Evolutionary conservation across 768 basidiomycete genomes (phyloP).

Genomic region (Lactarius akahatsu): DNA sequence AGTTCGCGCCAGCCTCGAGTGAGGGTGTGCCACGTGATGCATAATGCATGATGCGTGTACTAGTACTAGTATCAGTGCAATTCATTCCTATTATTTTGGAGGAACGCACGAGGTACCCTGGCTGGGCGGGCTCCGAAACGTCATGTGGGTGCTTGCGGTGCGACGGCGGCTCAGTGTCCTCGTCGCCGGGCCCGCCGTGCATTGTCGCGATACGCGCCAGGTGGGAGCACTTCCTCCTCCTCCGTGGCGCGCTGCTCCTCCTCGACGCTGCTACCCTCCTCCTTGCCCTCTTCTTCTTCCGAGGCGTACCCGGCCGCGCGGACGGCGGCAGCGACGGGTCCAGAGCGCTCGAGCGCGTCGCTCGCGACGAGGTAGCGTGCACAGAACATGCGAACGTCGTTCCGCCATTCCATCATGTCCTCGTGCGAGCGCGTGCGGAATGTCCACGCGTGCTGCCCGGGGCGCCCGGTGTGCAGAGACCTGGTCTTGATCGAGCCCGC

Average conservation of each 20-base stretch:
- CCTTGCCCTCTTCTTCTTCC: slow-evolving; percentile 62
- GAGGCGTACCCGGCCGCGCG: slow-evolving; percentile 84
- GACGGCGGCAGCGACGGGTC: slow-evolving; percentile 91
- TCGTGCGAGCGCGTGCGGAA: slow-evolving; percentile 89
- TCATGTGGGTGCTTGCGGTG: slow-evolving; percentile 52
- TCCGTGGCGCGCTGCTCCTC: slow-evolving; percentile 50
- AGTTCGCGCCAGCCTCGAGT: slow-evolving; percentile 34
- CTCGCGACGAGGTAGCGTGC: slow-evolving; percentile 92
- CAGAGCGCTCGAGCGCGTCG: slow-evolving; percentile 89
- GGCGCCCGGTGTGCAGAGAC: slow-evolving; percentile 41
- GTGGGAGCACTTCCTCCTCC: slow-evolving; percentile 49
- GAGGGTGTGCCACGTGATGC: slow-evolving; percentile 10
- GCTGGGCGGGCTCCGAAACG: slow-evolving; percentile 42
- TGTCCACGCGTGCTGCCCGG: slow-evolving; percentile 71
- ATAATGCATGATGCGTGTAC: too few species aligned
- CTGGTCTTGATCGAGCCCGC: slow-evolving; percentile 62
- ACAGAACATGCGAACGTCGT: slow-evolving; percentile 91
- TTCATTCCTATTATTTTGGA: not conserved
- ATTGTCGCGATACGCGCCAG: slow-evolving; percentile 38
- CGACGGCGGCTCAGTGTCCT: slow-evolving; percentile 58
- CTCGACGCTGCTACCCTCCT: slow-evolving; percentile 61
- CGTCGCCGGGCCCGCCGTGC: slow-evolving; percentile 35
- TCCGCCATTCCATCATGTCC: slow-evolving; percentile 99
- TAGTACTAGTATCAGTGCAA: too few species aligned
- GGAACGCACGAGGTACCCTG: slow-evolving; percentile 61